Conservation (phyloP, 352 stramenopile genomes). For the Elongisporangium anandrum region DNA sequence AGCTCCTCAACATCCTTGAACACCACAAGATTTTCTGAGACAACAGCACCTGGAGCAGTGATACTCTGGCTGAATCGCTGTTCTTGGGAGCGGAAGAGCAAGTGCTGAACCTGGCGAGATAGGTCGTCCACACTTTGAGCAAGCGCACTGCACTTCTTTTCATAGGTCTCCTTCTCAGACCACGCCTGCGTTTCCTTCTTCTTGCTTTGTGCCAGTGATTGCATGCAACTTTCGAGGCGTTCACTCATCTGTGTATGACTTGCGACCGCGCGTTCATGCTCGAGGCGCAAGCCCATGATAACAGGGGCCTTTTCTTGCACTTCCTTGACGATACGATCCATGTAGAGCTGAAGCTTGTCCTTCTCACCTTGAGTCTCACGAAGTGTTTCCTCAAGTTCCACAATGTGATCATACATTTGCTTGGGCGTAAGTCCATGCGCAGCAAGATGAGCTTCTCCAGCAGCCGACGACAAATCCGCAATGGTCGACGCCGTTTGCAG, state of each 20-base stretch:
- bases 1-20: slow-evolving; percentile 89
- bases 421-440: slow-evolving; percentile 76
- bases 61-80: slow-evolving; percentile 12
- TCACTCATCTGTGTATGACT: slow-evolving; percentile 77
- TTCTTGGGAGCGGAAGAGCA: slow-evolving; percentile 77
- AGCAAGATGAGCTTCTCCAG: slow-evolving; percentile 58
- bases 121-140: slow-evolving; percentile 86
- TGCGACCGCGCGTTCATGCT: slow-evolving; percentile 88
- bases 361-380: slow-evolving; percentile 75
- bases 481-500: slow-evolving; percentile 49
- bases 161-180: slow-evolving; percentile 57
- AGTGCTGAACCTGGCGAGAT: slow-evolving; percentile 89
- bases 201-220: slow-evolving; percentile 71
- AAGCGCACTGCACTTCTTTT: slow-evolving; percentile 73
- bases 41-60: slow-evolving; percentile 19
- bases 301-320: slow-evolving; percentile 90
- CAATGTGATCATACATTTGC: slow-evolving; percentile 87
- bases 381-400: slow-evolving; percentile 84
- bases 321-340: slow-evolving; percentile 91
- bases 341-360: slow-evolving; percentile 86
- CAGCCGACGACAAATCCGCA: slow-evolving; percentile 53
- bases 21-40: slow-evolving; percentile 74
- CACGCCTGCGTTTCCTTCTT: slow-evolving; percentile 58
- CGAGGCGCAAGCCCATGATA: slow-evolving; percentile 84
- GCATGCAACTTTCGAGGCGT: slow-evolving; percentile 53